Evolutionary conservation across 2,329 filamentous ascomycete species (phyloP).

Genomic region (Diaporthe vaccinii): DNA sequence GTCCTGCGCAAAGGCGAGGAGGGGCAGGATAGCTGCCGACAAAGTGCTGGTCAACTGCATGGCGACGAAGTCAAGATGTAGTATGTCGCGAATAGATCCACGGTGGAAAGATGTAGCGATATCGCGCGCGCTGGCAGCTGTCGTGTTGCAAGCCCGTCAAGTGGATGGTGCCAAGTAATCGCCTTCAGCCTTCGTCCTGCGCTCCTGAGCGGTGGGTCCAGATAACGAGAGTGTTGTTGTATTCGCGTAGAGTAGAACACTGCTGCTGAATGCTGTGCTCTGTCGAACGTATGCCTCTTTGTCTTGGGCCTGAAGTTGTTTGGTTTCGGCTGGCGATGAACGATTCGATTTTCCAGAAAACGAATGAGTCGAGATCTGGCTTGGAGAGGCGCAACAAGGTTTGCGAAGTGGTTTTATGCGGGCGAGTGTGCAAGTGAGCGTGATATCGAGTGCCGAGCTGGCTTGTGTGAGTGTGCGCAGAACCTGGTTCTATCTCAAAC

Average conservation of each 20-base stretch:
- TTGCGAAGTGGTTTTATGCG: constrained; percentile 33
- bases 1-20: constrained; percentile 63
- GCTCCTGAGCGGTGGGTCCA: constrained; percentile 20
- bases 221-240: constrained; percentile 15
- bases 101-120: constrained; percentile 29
- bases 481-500: constrained; percentile 39
- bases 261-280: background rate
- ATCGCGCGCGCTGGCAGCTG: constrained; percentile 29
- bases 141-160: background rate
- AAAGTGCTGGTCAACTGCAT: constrained; percentile 62
- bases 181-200: background rate
- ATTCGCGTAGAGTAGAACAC: constrained; percentile 3
- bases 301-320: constrained; percentile 1
- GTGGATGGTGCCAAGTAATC: background rate
- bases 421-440: constrained; percentile 44
- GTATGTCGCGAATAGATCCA: constrained; percentile 36
- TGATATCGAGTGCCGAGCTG: constrained; percentile 47
- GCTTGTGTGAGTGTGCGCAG: constrained; percentile 25
- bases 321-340: constrained; percentile 35
- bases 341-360: constrained; percentile 41
- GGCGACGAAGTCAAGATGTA: constrained; percentile 37
- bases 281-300: constrained; percentile 31
- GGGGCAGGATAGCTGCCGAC: constrained; percentile 64
- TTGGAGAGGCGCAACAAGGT: constrained; percentile 30
- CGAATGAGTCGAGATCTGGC: constrained; percentile 37